Base-by-base conservation (phyloP, 2,329 filamentous ascomycete genomes). In the Colletotrichum lentis region DNA sequence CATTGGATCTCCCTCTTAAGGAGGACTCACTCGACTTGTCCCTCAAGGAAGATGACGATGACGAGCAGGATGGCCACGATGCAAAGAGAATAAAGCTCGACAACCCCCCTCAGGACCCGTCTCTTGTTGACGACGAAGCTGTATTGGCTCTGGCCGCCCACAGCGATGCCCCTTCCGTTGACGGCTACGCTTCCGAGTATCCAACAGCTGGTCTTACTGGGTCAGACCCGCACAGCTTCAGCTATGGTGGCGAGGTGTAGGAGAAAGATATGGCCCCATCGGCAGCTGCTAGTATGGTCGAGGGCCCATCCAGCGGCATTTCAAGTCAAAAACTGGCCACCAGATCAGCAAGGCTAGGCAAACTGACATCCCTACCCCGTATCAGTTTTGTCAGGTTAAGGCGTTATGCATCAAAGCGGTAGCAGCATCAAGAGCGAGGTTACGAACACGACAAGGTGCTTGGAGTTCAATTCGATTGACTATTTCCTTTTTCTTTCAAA, bases 101-200 rank as follows among this genome's bases (percentile, higher is more conserved):
- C 84, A 73, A 75, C 18, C 57, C 74, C n/a, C 70, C 74, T 12
- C 76, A 79, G 16, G 77, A 79, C 18, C 73, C 76, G 10, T 71
- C 76, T 0, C 72, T 84, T 16, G 82, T 84, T 16, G 82, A 84
- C 35, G 83, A 85, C 65, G 82, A 84, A 64, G 82, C 82, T 5
- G 80, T 86, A 14, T 70, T 86, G 69, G 83, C 81, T 8, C 73
- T 86, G 49, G 80, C 82, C 20, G 81, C 78, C 3, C 81, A 84
- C 65, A 82, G 79, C 72, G 77, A 77, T 37, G 71, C 76, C 2
- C 74, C 76, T 2, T 68, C 75, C 3, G 73, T 78, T 4, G 80
- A 83, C 35, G 74, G 76, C 8, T 85, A 82, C 70, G 72, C 75
- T 41, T 70, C 79, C 37, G 80, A 83, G 83, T 85, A 75, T 77